Conservation (phyloP, 2,329 filamentous ascomycete genomes). For the Mycosphaerella arachidis region DNA sequence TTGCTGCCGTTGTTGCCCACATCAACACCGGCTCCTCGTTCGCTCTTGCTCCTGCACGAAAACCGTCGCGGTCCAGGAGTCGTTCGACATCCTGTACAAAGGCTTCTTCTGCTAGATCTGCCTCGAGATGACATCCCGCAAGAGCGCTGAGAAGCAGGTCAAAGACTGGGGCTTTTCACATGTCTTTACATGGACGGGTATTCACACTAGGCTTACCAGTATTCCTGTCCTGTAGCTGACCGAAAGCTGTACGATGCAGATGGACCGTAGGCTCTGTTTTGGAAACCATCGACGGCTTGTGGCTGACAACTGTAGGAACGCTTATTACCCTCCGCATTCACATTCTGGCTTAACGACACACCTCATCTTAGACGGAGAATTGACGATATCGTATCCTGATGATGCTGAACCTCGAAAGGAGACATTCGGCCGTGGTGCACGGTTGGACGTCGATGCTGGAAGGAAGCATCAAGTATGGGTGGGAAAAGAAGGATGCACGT, state of each 20-base stretch:
- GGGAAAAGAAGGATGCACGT: constrained; percentile 59
- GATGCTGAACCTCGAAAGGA: constrained; percentile 53
- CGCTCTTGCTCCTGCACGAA: neutral
- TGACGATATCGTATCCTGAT: constrained; percentile 64
- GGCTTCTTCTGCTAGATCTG: neutral
- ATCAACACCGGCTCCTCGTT: neutral
- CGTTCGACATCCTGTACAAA: neutral
- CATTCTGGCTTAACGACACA: constrained; percentile 65
- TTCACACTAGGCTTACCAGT: neutral
- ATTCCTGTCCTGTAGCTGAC: neutral
- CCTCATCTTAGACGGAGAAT: constrained; percentile 59
- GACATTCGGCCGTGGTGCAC: constrained; percentile 56
- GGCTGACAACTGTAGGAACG: constrained; percentile 46
- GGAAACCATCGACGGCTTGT: neutral
- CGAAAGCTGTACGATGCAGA: constrained; percentile 38
- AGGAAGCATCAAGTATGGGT: constrained; percentile 67
- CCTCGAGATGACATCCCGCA: constrained; percentile 33
- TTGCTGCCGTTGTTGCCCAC: no score
- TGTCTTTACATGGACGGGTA: constrained; percentile 63
- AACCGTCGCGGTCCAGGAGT: no score
- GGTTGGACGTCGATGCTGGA: constrained; percentile 63
- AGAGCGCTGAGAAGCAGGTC: constrained; percentile 57
- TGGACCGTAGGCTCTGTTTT: constrained; percentile 52
- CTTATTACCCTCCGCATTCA: constrained; percentile 64
- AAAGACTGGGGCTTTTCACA: constrained; percentile 64